Conservation (phyloP, 345 rosid genomes). For the Eutrema heterophyllum region DNA sequence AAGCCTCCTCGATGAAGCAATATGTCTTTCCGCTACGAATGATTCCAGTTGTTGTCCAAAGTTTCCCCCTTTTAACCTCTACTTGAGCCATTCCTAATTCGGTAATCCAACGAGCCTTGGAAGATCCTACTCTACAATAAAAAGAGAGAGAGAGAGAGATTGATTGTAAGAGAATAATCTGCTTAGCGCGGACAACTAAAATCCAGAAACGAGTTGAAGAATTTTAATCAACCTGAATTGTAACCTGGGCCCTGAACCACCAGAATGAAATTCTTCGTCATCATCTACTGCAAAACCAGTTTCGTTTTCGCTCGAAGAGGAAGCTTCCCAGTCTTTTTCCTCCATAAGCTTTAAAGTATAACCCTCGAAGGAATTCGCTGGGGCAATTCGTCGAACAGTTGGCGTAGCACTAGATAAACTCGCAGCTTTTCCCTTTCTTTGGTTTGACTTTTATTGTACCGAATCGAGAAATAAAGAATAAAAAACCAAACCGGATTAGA, state of each 20-base stretch:
- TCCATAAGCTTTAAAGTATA: background rate
- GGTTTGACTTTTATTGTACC: background rate
- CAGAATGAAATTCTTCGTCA: slow-evolving; percentile 26
- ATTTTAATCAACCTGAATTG: slow-evolving; percentile 38
- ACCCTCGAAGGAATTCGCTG: background rate
- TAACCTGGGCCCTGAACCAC: slow-evolving; percentile 20
- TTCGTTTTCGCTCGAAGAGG: slow-evolving; percentile 28
- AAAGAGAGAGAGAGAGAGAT: too few species aligned
- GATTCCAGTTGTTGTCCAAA: slow-evolving; percentile 81
- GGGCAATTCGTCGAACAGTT: slow-evolving; percentile 27
- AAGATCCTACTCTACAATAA: slow-evolving; percentile 35
- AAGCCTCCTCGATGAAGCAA: slow-evolving; percentile 67
- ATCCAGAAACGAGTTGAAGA: background rate
- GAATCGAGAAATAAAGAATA: background rate
- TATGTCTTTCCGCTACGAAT: slow-evolving; percentile 48
- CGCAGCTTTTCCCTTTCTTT: background rate
- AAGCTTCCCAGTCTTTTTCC: slow-evolving; percentile 21
- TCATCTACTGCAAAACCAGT: slow-evolving; percentile 7
- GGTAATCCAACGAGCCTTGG: slow-evolving; percentile 62
- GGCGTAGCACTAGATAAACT: background rate
- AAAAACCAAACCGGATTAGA: background rate
- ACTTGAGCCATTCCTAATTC: slow-evolving; percentile 62
- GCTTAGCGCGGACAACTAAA: background rate
- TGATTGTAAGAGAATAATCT: background rate
- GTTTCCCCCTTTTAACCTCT: slow-evolving; percentile 64